These are phyloP conservation scores for Rutstroemia sp. DNA, from an alignment of 2,329 filamentous ascomycete genomes.

Conservation along the genomic window DNA sequence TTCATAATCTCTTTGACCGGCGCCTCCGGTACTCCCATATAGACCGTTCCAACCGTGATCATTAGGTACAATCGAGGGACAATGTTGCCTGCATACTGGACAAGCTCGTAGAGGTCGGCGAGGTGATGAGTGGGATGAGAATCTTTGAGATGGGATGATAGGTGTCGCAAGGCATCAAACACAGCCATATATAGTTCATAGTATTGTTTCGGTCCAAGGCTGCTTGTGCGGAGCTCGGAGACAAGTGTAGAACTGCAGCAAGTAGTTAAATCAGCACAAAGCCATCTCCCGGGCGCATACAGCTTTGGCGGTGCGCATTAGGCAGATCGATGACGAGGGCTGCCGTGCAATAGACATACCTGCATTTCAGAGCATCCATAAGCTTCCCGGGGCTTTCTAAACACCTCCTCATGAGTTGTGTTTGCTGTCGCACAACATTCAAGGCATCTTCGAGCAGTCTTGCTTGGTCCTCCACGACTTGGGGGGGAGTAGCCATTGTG, in stretches of 20 bases:
- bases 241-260: conserved; percentile 80
- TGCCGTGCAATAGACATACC: conserved; percentile 50
- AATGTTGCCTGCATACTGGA: conserved; percentile 97
- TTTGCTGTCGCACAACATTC: conserved; percentile 94
- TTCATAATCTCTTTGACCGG: conserved; percentile 99
- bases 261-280: conserved; percentile 24
- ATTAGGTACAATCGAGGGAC: conserved; percentile 94
- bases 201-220: conserved; percentile 97
- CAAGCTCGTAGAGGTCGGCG: conserved; percentile 93
- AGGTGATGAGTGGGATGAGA: conserved; percentile 97
- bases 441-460: conserved; percentile 96
- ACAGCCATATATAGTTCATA: conserved; percentile 99
- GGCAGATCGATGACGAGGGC: not conserved
- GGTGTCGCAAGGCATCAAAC: conserved; percentile 93
- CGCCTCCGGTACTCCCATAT: conserved; percentile 97
- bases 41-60: conserved; percentile 98
- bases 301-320: not conserved
- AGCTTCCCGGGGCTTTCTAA: conserved; percentile 96
- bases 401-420: conserved; percentile 93
- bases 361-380: conserved; percentile 99
- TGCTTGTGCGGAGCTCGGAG: conserved; percentile 95
- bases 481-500: conserved; percentile 45
- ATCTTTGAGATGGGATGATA: conserved; percentile 93
- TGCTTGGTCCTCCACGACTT: conserved; percentile 69
- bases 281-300: conserved; percentile 9